These are phyloP conservation scores for Bruguiera sexangula DNA, from an alignment of 345 rosid species.

Conservation along the genomic window DNA sequence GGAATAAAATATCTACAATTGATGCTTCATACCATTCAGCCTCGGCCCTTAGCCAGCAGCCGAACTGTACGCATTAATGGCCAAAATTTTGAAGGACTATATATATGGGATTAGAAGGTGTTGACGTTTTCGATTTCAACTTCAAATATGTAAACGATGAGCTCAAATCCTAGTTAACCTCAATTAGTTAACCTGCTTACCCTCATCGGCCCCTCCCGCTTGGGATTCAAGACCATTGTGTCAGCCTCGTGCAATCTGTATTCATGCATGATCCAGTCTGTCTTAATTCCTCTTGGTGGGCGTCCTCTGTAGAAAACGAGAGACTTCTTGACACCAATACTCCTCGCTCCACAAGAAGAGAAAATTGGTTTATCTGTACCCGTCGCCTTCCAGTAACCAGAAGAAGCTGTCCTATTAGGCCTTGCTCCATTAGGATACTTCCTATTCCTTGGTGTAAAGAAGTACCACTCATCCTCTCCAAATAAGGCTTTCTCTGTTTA, in stretches of 20 bases:
- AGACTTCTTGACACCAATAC: constrained; percentile 28
- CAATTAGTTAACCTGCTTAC: background rate
- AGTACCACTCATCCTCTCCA: constrained; percentile 38
- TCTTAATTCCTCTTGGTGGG: constrained; percentile 30
- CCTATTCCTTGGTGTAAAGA: constrained; percentile 38
- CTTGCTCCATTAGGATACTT: constrained; percentile 37
- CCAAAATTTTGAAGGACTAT: too few relatives aligned
- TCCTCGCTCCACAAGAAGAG: background rate
- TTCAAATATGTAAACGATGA: too few relatives aligned
- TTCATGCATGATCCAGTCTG: constrained; percentile 38
- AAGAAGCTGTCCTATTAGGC: constrained; percentile 32
- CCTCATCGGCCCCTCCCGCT: constrained; percentile 19
- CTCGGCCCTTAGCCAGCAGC: background rate
- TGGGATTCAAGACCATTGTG: constrained; percentile 8
- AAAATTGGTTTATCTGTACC: constrained; percentile 20
- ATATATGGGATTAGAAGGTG: too few relatives aligned
- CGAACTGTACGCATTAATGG: too few relatives aligned
- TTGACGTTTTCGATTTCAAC: too few relatives aligned
- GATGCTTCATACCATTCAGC: too few relatives aligned
- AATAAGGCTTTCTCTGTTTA: constrained; percentile 23
- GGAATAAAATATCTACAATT: too few relatives aligned
- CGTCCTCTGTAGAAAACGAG: constrained; percentile 34
- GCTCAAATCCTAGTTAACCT: background rate
- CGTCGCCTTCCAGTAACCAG: constrained; percentile 30
- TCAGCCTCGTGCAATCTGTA: constrained; percentile 21